Evolutionary conservation across 768 basidiomycete species (phyloP), one percentile per base, ranked within the genome.

Genomic region (Suillus brevipes): DNA sequence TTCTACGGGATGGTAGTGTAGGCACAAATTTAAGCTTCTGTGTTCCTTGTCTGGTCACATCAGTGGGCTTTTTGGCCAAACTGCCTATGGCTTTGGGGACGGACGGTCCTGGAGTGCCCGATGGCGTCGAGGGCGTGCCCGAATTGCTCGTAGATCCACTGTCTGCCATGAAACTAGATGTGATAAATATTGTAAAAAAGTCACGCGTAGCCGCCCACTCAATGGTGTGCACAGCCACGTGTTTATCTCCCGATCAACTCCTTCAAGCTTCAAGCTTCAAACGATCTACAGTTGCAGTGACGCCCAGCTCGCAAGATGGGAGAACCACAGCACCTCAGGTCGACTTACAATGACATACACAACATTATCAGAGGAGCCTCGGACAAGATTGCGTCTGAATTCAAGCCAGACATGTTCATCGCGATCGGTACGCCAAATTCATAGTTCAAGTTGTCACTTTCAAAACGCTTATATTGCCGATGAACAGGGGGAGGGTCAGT

Each of bases 331-430:
- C 92, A 93, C 73, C 70, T 85, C 74, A 87, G 81, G 63, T 82
- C 89, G 63, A 96, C 94, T 23, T 97, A 97, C 81, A 96, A 97
- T 71, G 90, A 97, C 60, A 88, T 97, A 62, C 95, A 97, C 83
- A 92, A 92, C 69, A 83, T 94, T 66, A 95, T 97, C 70, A 87
- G 87, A 70, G 80, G 78, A 14, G 81, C 83, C 2, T 87, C 90
- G 1, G 81, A 82, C 57, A 81, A 84, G 71, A 94, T 98, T 71
- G 89, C 87, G 38, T 75, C 75, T 5, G 84, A 88, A 53, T 99
- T 96, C 79, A 90, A 90, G 70, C 94, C 94, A n/a, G 88, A 94
- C 75, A 77, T 94, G 66, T 79, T 96, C 72, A 84, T 96, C 64
- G 93, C 93, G 9, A 95, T 94, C 66, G 92, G 92, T 87, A 65